Conservation (phyloP, 2,329 filamentous ascomycete genomes). For the Mariannaea sp. region DNA sequence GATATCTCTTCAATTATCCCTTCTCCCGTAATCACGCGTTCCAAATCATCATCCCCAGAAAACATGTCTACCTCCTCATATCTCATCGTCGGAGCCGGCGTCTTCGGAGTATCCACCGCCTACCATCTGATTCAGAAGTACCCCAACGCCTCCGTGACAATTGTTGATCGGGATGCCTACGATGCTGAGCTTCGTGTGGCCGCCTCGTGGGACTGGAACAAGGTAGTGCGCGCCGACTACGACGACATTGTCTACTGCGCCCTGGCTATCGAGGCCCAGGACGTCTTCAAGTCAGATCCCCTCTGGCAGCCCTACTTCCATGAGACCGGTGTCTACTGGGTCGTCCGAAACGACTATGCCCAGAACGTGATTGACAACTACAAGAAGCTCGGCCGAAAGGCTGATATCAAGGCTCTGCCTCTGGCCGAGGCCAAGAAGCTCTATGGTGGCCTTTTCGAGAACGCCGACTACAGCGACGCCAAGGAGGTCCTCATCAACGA, state of each 20-base stretch:
- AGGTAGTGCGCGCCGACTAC: constrained; percentile 73
- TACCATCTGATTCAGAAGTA: constrained; percentile 61
- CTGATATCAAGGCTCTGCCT: constrained; percentile 50
- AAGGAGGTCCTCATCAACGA: constrained; percentile 64
- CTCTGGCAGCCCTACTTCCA: constrained; percentile 63
- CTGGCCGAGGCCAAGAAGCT: constrained; percentile 53
- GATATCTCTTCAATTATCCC: too few relatives aligned
- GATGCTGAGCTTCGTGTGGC: constrained; percentile 56
- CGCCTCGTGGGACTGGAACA: constrained; percentile 76
- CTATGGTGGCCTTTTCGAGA: constrained; percentile 62
- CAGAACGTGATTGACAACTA: constrained; percentile 60
- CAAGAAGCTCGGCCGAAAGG: constrained; percentile 47
- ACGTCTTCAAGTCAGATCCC: constrained; percentile 62
- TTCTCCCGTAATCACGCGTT: too few relatives aligned
- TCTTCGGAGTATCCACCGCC: constrained; percentile 70
- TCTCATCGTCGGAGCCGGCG: constrained; percentile 67
- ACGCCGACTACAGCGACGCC: constrained; percentile 63
- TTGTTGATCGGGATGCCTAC: constrained; percentile 61
- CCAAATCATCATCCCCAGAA: too few relatives aligned
- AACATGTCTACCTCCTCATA: constrained; percentile 49
- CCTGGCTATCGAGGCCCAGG: constrained; percentile 68
- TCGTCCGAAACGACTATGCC: constrained; percentile 56
- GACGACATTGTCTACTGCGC: constrained; percentile 65
- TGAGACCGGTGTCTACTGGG: constrained; percentile 63
- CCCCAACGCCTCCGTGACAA: constrained; percentile 55